A percentile compares a stretch with the other conserved stretches of the same genome.
These are phyloP conservation scores for Quercus phellos DNA, from an alignment of 331 rosid species.

Conservation along the genomic window DNA sequence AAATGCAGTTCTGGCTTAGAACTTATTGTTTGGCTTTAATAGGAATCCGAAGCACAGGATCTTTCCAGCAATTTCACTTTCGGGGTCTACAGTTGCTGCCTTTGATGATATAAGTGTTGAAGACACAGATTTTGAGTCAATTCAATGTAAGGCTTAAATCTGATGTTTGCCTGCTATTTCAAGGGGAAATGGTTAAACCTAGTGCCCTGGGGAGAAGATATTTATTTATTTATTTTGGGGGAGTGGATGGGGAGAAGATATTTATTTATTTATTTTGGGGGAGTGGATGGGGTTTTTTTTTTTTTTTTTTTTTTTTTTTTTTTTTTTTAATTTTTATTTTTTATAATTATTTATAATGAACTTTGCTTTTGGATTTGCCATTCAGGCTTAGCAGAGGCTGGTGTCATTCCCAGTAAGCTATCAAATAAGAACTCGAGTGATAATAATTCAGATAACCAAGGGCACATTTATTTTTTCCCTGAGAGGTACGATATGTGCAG, in stretches of 20 bases:
- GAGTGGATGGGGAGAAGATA: too few species aligned
- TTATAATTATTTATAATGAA: not conserved
- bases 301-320: too few species aligned
- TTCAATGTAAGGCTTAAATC: conserved; percentile 56
- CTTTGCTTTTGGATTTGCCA: not conserved
- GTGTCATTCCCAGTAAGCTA: conserved; percentile 78
- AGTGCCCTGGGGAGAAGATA: too few species aligned
- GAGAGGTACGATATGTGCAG: conserved; percentile 48
- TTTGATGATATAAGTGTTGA: conserved; percentile 57
- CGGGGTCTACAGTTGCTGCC: conserved; percentile 55
- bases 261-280: too few species aligned
- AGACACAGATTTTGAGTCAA: conserved; percentile 61
- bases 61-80: conserved; percentile 52
- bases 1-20: conserved; percentile 10
- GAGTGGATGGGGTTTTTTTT: too few species aligned
- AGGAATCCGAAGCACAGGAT: conserved; percentile 64
- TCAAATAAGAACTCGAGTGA: conserved; percentile 29
- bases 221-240: too few species aligned
- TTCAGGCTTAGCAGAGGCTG: conserved; percentile 75
- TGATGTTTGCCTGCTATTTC: not conserved
- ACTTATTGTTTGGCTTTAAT: conserved; percentile 22
- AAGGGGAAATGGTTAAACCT: not conserved
- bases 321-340: too few species aligned
- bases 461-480: conserved; percentile 43
- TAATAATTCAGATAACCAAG: conserved; percentile 30